phyloP scores from a whole-genome alignment of 257 asterid genomes.

The Solanum virginianum region DNA sequence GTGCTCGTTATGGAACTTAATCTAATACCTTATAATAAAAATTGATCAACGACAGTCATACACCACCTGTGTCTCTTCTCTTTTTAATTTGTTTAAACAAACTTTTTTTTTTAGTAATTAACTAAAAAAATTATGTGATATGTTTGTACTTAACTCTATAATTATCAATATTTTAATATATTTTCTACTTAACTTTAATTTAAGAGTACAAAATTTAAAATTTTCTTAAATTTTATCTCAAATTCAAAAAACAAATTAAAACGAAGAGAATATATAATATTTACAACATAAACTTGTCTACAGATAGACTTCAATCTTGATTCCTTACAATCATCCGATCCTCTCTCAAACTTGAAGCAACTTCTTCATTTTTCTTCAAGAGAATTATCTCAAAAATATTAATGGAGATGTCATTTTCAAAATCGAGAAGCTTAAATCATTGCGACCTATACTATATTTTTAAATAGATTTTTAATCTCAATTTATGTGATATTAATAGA shows the following conservation, averaged over 20 bases:
- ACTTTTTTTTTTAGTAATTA: too few species aligned
- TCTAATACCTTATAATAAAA: too few species aligned
- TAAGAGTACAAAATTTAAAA: too few species aligned
- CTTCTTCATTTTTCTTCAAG: background rate
- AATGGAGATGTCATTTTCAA: constrained; percentile 41
- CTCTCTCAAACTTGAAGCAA: background rate
- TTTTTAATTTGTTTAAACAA: too few species aligned
- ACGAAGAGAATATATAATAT: background rate
- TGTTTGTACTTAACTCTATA: background rate
- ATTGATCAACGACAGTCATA: too few species aligned
- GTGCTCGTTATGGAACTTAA: too few species aligned
- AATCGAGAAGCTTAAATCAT: constrained; percentile 31
- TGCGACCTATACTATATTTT: too few species aligned
- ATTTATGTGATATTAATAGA: too few species aligned
- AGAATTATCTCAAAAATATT: background rate
- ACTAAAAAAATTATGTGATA: too few species aligned
- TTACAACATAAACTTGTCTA: background rate
- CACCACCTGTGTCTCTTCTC: too few species aligned
- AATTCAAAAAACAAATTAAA: background rate
- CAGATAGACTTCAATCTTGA: background rate
- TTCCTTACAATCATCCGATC: background rate
- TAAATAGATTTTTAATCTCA: too few species aligned
- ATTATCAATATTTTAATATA: background rate
- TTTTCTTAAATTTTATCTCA: too few species aligned
- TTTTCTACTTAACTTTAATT: background rate